These are phyloP conservation scores for Melianthus villosus DNA, from an alignment of 441 rosid species.

Conservation along the genomic window DNA sequence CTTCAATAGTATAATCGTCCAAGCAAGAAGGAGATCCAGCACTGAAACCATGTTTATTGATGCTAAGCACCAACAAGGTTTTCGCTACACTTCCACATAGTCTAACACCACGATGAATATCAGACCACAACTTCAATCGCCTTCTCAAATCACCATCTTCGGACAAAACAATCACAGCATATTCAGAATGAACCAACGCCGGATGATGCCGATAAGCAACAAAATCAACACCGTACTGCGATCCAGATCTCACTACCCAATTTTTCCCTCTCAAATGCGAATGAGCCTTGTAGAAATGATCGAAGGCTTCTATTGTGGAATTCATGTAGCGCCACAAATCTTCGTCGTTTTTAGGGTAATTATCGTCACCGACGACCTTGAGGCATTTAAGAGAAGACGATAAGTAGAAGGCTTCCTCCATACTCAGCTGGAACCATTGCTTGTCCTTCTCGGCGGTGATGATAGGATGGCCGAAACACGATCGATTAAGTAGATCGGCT, in stretches of 20 bases:
- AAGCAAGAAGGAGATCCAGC: conserved; percentile 20
- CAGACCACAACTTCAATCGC: conserved; percentile 44
- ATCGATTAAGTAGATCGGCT: conserved; percentile 25
- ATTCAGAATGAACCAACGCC: conserved; percentile 56
- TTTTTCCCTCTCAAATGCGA: conserved; percentile 36
- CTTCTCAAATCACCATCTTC: conserved; percentile 16
- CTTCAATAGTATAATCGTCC: conserved; percentile 27
- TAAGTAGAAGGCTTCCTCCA: conserved; percentile 59
- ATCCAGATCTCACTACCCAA: conserved; percentile 51
- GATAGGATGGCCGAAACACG: conserved; percentile 37
- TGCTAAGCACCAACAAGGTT: conserved; percentile 23
- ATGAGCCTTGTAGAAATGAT: conserved; percentile 35
- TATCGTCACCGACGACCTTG: conserved; percentile 17
- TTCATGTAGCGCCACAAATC: conserved; percentile 30
- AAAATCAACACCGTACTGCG: conserved; percentile 49
- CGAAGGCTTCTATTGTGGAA: conserved; percentile 25
- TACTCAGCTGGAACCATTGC: conserved; percentile 35
- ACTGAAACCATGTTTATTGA: conserved; percentile 17
- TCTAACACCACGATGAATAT: conserved; percentile 31
- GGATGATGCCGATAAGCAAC: conserved; percentile 51
- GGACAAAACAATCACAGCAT: conserved; percentile 29
- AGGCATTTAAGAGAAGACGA: conserved; percentile 35
- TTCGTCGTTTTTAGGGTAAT: conserved; percentile 9
- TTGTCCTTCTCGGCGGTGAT: conserved; percentile 29
- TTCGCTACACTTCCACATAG: conserved; percentile 47